phyloP scores from a whole-genome alignment of 257 asterid species.

The Solanum bulbocastanum region DNA sequence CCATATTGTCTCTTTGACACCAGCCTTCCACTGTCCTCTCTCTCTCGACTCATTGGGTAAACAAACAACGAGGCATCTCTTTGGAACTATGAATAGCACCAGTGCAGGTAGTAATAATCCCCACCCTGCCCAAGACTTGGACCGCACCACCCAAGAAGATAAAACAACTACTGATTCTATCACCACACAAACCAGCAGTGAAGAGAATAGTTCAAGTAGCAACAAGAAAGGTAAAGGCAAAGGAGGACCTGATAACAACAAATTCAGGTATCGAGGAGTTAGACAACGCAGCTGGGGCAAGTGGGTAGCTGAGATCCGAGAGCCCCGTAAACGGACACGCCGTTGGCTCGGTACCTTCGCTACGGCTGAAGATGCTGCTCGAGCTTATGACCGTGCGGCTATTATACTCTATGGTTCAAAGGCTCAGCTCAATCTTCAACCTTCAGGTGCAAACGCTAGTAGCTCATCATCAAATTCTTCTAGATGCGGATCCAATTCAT shows the following conservation, averaged over 20 bases:
- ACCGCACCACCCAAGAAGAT: not conserved
- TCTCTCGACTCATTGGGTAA: not conserved
- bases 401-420: constrained; percentile 54
- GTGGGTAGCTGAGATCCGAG: constrained; percentile 99
- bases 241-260: constrained; percentile 86
- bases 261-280: constrained; percentile 72
- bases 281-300: constrained; percentile 98
- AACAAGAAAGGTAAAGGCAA: constrained; percentile 31
- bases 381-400: constrained; percentile 98
- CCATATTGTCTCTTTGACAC: not conserved
- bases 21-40: not conserved
- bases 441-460: constrained; percentile 7
- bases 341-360: constrained; percentile 91
- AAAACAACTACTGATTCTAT: too few relatives aligned
- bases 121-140: not conserved
- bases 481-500: constrained; percentile 12
- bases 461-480: constrained; percentile 15
- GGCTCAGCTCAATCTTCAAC: constrained; percentile 75
- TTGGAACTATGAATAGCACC: not conserved
- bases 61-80: not conserved
- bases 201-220: not conserved
- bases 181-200: not conserved
- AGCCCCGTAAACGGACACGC: constrained; percentile 59
- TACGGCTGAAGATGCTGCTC: constrained; percentile 96
- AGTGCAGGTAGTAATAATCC: not conserved